These are phyloP conservation scores for Fagopyrum esculentum DNA, from an alignment of 148 eudicot genomes.

Conservation along the genomic window DNA sequence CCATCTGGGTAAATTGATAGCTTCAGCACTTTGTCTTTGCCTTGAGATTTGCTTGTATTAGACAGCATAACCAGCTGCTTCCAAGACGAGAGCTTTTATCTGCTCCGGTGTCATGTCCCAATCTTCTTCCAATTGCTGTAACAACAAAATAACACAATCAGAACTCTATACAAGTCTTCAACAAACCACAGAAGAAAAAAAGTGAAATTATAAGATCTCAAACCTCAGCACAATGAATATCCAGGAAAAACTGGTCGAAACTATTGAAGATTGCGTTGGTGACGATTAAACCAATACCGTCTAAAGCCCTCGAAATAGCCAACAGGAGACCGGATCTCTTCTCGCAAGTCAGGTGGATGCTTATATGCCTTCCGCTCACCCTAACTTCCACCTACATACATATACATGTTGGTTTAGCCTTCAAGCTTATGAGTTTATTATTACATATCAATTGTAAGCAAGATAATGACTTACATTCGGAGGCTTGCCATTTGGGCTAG, in stretches of 20 bases:
- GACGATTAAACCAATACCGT: slow-evolving; percentile 54
- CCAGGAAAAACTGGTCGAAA: slow-evolving; percentile 66
- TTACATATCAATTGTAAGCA: not conserved
- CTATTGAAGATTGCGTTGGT: slow-evolving; percentile 65
- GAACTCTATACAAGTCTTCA: not conserved
- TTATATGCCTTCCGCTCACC: slow-evolving; percentile 51
- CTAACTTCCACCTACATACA: slow-evolving; percentile 48
- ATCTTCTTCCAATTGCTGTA: slow-evolving; percentile 85
- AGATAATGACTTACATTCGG: slow-evolving; percentile 29
- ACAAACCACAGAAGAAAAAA: not conserved
- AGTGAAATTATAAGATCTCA: not conserved
- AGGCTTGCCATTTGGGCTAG: slow-evolving; percentile 41
- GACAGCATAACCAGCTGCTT: slow-evolving; percentile 43
- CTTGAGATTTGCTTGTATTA: not conserved
- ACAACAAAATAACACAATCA: not conserved
- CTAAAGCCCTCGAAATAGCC: slow-evolving; percentile 53
- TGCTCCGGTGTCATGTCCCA: slow-evolving; percentile 79
- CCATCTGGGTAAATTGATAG: not conserved
- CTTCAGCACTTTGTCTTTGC: not conserved
- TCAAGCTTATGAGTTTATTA: not conserved
- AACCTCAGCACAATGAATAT: slow-evolving; percentile 65
- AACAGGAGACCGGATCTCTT: slow-evolving; percentile 67
- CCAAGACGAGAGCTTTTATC: slow-evolving; percentile 75
- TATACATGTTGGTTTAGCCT: not conserved
- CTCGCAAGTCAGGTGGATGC: slow-evolving; percentile 68